Base-by-base conservation (phyloP, 2,329 filamentous ascomycete genomes). In the Aspergillus ochraceus region DNA sequence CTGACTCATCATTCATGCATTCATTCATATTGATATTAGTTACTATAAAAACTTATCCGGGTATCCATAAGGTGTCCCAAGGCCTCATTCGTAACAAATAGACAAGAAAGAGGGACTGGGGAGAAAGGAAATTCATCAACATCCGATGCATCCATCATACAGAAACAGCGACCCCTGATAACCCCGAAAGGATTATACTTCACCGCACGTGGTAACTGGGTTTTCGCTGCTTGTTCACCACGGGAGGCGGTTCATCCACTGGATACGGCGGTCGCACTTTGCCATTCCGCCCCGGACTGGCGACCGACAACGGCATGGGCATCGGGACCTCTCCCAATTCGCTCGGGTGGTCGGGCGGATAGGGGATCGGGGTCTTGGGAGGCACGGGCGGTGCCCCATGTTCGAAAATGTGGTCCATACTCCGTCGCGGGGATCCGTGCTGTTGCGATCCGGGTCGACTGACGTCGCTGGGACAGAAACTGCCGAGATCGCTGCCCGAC, bases 221-320 rank as follows among this genome's bases (percentile, higher is more conserved):
- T 75, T 97, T 97, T 66, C 88, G 86, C 49, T 90, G 88, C 84
- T 92, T 90, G 69, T 96, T 96, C 8, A 96, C 92, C 6, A 85
- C 81, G 3, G 94, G 94, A 19, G 94, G 93, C 29, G 90, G 88
- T 26, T 89, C 90, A 69, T 96, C 90, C 50, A 87, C 77, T 0
- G 94, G 94, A 73, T 97, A 97, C 0, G 92, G 92, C 36, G 91
- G 83, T 9, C 74, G 66, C 49, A 64, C 65, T 47, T 71, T 69
- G 45, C 67, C 62, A n/a, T 64, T 68, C 26, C 20, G 49, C 52
- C 46, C 54, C 26, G 68, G 30, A 9, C 53, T 36, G 52, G 51
- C 12, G 51, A 36, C 57, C 62, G 70, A 53, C 66, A 77, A 69
- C 61, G 78, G 69, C 62, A 70, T 71, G 17, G 70, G 73, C 71